Base-by-base conservation (phyloP, 1,284 basidiomycete genomes). In the Flammula alnicola region DNA sequence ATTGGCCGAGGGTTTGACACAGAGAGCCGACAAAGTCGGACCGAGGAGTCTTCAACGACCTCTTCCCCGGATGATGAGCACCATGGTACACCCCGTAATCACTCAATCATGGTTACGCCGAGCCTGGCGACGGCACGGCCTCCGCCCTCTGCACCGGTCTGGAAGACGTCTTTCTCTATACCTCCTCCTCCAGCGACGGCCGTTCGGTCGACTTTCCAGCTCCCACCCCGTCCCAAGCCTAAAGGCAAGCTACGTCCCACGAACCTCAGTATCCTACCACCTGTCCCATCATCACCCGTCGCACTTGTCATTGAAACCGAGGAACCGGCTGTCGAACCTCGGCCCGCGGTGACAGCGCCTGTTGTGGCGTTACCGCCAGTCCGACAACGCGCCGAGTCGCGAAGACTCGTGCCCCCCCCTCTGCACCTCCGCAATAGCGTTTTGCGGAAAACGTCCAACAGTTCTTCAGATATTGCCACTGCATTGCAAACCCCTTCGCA, bases 231-330 rank as follows among this genome's bases (percentile, higher is more conserved):
- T 31, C 59, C 61, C n/a, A 70, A 68, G 52, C 61, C 73, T 10
- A 86, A 82, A 66, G 57, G 64, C 14, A 84, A 78, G 59, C 79
- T 77, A 50, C 79, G 86, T 23, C 84, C 86, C 4, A 71, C 76
- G 14, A 78, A 80, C 6, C 74, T 88, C 14, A 77, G 73, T 39
- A 69, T 81, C 16, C 74, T 89, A 1, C 83, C 87, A n/a, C 77
- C 84, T 5, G 83, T 89, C 20, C 85, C 86, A 9, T 77, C 85
- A 8, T 88, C 86, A n/a, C 82, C 82, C 8, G 67, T 81, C 50
- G 71, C 74, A 17, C 70, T 81, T 36, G 66, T 80, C 50, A 65
- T 75, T 25, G 73, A 76, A 37, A 66, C 66, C 14, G 62, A 61
- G 41, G 62, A 48, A 44, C 49, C 57, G 22, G 48, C 56, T 17